These are phyloP conservation scores for Mycogone perniciosa DNA, from an alignment of 2,329 filamentous ascomycete genomes.

Conservation along the genomic window DNA sequence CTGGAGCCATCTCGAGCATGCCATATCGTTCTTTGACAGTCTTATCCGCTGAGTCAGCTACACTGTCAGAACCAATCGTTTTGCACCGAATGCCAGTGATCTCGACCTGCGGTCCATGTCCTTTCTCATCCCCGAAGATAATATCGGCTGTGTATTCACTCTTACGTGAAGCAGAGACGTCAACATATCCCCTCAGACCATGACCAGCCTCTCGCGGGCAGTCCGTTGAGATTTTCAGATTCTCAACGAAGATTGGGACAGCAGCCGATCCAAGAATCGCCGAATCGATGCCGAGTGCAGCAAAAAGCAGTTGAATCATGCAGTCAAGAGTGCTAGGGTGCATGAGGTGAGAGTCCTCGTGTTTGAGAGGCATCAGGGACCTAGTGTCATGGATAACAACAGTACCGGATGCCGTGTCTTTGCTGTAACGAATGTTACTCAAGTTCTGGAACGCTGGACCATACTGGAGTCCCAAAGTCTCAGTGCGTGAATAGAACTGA, in stretches of 20 bases:
- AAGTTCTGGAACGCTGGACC: neutral
- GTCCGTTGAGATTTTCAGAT: neutral
- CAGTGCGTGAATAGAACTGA: neutral
- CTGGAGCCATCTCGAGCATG: no score
- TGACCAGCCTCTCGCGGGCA: neutral
- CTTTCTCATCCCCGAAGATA: neutral
- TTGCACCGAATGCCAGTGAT: no score
- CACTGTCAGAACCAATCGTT: no score
- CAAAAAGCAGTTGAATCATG: neutral
- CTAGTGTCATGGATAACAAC: neutral
- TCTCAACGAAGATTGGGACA: neutral
- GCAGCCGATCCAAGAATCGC: neutral
- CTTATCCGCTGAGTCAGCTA: no score
- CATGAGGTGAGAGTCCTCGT: neutral
- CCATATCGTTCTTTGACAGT: no score
- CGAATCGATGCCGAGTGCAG: neutral
- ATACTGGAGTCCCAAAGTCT: neutral
- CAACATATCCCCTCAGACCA: neutral
- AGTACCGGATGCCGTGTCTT: neutral
- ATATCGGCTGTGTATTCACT: neutral
- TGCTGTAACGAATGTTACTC: neutral
- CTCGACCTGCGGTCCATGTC: no score
- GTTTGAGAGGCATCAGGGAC: neutral
- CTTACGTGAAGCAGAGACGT: neutral
- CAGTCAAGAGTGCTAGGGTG: neutral